Evolutionary conservation across 257 asterid genomes (phyloP).

Genomic region (Salvia splendens): DNA sequence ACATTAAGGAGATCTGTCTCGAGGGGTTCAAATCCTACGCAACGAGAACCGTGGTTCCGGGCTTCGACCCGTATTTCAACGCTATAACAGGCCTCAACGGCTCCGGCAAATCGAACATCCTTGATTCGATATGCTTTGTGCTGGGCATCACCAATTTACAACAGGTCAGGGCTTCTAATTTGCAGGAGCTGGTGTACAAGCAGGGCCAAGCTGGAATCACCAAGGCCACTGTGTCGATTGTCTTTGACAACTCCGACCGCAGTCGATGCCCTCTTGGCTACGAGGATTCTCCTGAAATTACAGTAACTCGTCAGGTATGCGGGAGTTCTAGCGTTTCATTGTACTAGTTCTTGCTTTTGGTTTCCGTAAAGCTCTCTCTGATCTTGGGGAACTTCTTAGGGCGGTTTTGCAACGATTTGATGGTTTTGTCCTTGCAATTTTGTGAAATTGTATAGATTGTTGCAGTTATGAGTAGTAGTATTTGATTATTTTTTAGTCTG

Average conservation of each 20-base stretch:
- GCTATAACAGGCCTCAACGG: constrained; percentile 96
- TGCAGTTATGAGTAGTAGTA: neutral
- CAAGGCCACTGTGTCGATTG: constrained; percentile 91
- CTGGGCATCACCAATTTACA: constrained; percentile 95
- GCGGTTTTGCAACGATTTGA: neutral
- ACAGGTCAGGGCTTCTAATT: constrained; percentile 97
- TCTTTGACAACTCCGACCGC: constrained; percentile 85
- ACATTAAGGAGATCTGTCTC: constrained; percentile 81
- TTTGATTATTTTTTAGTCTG: too few species aligned
- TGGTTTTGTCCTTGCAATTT: neutral
- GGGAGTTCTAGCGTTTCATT: neutral
- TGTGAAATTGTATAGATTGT: neutral
- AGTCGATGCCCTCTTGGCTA: constrained; percentile 88
- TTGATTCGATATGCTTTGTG: constrained; percentile 96
- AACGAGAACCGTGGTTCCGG: constrained; percentile 87
- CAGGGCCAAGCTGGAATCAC: constrained; percentile 99
- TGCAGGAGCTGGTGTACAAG: constrained; percentile 98
- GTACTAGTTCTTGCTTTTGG: neutral
- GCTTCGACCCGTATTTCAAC: constrained; percentile 90
- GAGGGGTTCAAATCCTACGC: constrained; percentile 99
- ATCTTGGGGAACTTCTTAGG: neutral
- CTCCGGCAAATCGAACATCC: constrained; percentile 95
- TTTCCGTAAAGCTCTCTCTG: neutral
- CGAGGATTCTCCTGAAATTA: constrained; percentile 86
- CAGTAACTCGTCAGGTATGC: constrained; percentile 93